Conservation (phyloP, 2,329 filamentous ascomycete species). For the Sporothrix protearum region DNA sequence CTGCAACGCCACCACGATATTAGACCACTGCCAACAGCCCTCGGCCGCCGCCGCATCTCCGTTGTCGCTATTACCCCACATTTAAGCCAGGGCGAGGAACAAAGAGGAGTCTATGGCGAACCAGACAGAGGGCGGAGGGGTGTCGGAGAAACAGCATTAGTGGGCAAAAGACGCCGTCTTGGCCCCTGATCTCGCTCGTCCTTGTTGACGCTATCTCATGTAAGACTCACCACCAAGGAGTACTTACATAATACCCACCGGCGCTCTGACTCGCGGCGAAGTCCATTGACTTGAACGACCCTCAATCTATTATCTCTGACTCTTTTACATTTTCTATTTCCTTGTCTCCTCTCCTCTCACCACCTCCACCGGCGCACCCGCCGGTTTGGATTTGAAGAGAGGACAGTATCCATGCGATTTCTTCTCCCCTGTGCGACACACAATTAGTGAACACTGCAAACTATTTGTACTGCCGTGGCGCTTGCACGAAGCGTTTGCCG, state of each 20-base stretch:
- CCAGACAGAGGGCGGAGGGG: background rate
- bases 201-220: background rate
- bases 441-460: background rate
- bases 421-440: background rate
- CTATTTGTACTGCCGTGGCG: slow-evolving; percentile 4
- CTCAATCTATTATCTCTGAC: slow-evolving; percentile 12
- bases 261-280: background rate
- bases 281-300: background rate
- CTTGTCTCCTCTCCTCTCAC: background rate
- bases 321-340: background rate
- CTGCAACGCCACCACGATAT: background rate
- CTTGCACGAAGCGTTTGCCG: background rate
- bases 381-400: background rate
- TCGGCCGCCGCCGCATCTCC: slow-evolving; percentile 8
- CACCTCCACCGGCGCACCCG: background rate
- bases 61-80: slow-evolving; percentile 11
- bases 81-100: background rate
- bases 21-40: background rate
- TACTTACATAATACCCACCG: background rate
- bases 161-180: background rate
- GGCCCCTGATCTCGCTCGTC: background rate
- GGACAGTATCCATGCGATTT: background rate
- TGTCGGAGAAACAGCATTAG: background rate
- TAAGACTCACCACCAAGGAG: too few relatives aligned
- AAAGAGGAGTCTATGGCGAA: background rate